These are phyloP conservation scores for Triangularia verruculosa DNA, from an alignment of 2,329 filamentous ascomycete genomes.

Conservation along the genomic window DNA sequence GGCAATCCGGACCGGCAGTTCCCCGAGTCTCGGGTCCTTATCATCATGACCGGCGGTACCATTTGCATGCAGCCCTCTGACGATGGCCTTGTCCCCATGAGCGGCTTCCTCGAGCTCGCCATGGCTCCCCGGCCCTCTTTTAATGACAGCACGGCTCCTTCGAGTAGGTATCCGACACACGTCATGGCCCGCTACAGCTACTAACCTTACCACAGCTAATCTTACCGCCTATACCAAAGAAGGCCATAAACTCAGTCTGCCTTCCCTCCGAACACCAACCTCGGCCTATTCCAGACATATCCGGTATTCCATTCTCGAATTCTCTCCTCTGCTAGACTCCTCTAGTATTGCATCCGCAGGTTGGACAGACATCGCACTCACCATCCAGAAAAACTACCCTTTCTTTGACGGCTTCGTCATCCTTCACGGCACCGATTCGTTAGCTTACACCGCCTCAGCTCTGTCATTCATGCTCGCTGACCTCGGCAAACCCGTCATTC, in stretches of 20 bases:
- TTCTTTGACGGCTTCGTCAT: conserved; percentile 89
- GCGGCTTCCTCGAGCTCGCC: conserved; percentile 76
- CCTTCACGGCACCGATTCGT: conserved; percentile 84
- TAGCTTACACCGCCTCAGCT: conserved; percentile 85
- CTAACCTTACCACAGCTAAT: conserved; percentile 33
- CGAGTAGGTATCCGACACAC: conserved; percentile 31
- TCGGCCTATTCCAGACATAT: conserved; percentile 79
- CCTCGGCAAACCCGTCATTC: conserved; percentile 83
- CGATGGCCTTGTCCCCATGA: conserved; percentile 75
- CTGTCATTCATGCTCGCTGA: conserved; percentile 92
- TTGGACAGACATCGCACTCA: conserved; percentile 78
- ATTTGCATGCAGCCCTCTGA: conserved; percentile 88
- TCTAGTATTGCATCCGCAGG: conserved; percentile 83
- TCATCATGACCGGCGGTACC: conserved; percentile 86
- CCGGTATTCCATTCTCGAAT: conserved; percentile 81
- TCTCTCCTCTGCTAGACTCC: conserved; percentile 79
- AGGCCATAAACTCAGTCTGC: conserved; percentile 51
- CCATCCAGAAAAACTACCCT: conserved; percentile 81
- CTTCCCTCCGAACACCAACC: conserved; percentile 73
- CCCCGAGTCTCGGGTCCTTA: conserved; percentile 77
- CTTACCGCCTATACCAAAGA: conserved; percentile 50
- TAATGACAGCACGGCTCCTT: conserved; percentile 68
- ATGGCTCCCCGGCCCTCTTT: conserved; percentile 81
- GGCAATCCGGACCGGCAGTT: conserved; percentile 21
- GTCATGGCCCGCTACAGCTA: neutral